Conservation (phyloP, 1,284 basidiomycete genomes). For the Ustilago esculenta region DNA sequence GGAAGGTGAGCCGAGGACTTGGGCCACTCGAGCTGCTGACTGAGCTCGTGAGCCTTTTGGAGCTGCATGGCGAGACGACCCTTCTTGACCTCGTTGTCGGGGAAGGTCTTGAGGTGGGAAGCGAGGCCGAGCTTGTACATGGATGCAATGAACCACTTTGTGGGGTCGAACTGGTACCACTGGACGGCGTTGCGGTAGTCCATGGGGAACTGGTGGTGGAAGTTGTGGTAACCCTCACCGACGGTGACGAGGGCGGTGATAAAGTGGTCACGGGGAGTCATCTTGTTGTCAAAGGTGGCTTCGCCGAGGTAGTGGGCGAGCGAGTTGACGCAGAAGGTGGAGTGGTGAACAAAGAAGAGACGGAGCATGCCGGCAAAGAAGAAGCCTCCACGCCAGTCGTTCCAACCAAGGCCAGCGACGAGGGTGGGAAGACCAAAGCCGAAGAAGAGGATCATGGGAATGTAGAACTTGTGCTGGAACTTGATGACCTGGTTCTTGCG, state of each 20-base stretch:
- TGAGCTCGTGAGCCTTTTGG: slow-evolving; percentile 51
- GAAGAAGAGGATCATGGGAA: slow-evolving; percentile 64
- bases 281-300: slow-evolving; percentile 65
- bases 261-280: slow-evolving; percentile 66
- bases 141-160: slow-evolving; percentile 65
- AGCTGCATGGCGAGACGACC: slow-evolving; percentile 65
- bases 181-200: slow-evolving; percentile 65
- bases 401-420: slow-evolving; percentile 65
- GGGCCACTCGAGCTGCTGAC: slow-evolving; percentile 55
- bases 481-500: slow-evolving; percentile 63
- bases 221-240: slow-evolving; percentile 67
- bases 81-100: slow-evolving; percentile 66
- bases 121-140: slow-evolving; percentile 61
- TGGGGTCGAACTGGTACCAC: slow-evolving; percentile 67
- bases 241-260: slow-evolving; percentile 65
- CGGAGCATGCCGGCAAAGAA: slow-evolving; percentile 64
- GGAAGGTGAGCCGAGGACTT: slow-evolving; percentile 62
- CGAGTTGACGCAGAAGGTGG: slow-evolving; percentile 67
- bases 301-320: slow-evolving; percentile 66
- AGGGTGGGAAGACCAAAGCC: slow-evolving; percentile 64
- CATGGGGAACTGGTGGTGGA: slow-evolving; percentile 67
- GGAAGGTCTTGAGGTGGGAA: slow-evolving; percentile 65
- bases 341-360: slow-evolving; percentile 66
- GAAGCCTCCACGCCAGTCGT: slow-evolving; percentile 66
- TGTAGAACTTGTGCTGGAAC: slow-evolving; percentile 66